phyloP scores from a whole-genome alignment of 1,284 basidiomycete genomes.

The Sporisorium iseilematis-ciliati region DNA sequence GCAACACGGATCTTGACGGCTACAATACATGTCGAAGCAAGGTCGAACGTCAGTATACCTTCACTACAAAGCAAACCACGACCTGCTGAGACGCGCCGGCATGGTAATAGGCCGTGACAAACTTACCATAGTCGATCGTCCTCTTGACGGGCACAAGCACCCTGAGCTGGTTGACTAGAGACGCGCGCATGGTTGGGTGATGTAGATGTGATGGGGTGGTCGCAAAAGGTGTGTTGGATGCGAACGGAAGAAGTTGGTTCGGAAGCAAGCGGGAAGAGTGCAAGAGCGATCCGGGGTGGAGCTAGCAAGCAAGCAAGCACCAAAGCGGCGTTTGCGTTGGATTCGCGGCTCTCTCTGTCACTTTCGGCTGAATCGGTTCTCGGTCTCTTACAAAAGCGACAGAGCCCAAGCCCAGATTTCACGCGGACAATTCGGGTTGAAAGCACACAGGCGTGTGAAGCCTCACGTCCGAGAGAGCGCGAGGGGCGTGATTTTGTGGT shows the following conservation, averaged over 20 bases:
- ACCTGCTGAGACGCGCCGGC: not conserved
- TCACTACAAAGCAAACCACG: not conserved
- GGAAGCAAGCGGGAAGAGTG: not conserved
- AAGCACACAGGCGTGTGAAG: not conserved
- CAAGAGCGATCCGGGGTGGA: constrained; percentile 14
- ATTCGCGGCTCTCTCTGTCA: constrained; percentile 1
- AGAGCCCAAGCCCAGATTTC: constrained; percentile 15
- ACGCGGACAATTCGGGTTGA: constrained; percentile 20
- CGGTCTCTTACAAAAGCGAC: constrained; percentile 42
- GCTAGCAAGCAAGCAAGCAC: no score
- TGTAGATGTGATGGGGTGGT: not conserved
- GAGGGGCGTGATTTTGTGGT: no score
- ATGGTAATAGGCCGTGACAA: not conserved
- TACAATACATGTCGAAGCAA: constrained; percentile 5
- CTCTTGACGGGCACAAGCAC: constrained; percentile 69
- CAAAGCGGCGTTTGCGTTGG: constrained; percentile 5
- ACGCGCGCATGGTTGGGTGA: constrained; percentile 56
- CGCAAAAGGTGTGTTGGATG: not conserved
- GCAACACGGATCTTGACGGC: constrained; percentile 69
- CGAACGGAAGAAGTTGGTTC: constrained; percentile 4
- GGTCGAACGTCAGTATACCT: not conserved
- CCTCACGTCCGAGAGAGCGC: constrained; percentile 34
- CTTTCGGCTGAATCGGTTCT: constrained; percentile 48
- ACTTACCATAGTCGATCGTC: constrained; percentile 68
- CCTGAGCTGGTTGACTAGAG: constrained; percentile 66